Evolutionary conservation across 73 alveolate species (phyloP), one percentile per base, ranked within the genome.

Genomic region (Tetrahymena borealis): DNA sequence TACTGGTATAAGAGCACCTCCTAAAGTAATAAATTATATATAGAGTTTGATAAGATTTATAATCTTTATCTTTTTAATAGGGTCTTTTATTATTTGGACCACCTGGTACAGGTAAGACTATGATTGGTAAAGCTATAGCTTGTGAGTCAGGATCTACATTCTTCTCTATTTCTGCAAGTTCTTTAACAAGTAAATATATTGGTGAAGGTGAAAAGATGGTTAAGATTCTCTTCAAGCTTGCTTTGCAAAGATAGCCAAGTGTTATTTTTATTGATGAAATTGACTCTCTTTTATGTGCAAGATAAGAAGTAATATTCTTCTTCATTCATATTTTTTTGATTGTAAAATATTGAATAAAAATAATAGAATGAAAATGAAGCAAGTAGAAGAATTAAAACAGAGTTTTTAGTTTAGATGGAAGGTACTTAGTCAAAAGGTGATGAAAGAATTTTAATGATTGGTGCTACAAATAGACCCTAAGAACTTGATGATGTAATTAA

Each of bases 31-130:
- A 20, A 60, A 18, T n/a, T n/a, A n/a, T 5, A 60, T 60, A 18
- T 41, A 15, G n/a, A 40, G n/a, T 60, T 60, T 20, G 18, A 60
- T 18, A 7, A 9, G n/a, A 4, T 24, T 24, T 8, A 24, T 60
- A 60, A 60, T 60, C 9, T 60, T 7, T 1, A n/a, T 42, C 24
- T 1, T 18, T 24, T 24, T 60, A 90, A 40, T 79, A 90, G 90
- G 95, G 95, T 35, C 78, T 93, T 40, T 33, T 93, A 12, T 93
- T 93, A 39, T 93, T 93, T 91, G 99, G 99, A 7, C 99, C 99
- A 28, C 99, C 99, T n/a, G 99, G 99, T 32, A 98, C 99, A 39
- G 99, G 99, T 10, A 98, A 98, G 91, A 98, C 99, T 15, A 97
- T 98, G 98, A 95, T 98, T 33, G 99, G 99, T 20, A 98, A 98